Conservation (phyloP, 2,329 filamentous ascomycete genomes). For the Bretziella fagacearum region DNA sequence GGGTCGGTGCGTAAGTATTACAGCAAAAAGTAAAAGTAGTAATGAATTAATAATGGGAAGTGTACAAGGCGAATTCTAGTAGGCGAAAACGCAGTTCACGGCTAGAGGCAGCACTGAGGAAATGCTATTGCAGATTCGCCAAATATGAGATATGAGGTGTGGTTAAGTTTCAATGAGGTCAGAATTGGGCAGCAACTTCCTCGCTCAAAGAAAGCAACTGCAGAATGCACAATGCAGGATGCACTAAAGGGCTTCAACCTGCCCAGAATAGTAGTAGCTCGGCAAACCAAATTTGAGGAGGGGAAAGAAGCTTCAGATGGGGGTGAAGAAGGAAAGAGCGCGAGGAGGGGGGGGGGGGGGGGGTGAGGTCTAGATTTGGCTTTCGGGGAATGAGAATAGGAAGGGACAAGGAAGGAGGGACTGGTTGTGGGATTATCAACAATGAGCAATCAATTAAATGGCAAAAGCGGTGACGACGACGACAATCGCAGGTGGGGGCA, state of each 20-base stretch:
- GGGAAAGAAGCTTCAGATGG: slow-evolving; percentile 2
- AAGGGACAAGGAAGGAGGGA: neutral
- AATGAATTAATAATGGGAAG: too few species aligned
- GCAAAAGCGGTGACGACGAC: too few species aligned
- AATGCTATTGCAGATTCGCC: neutral
- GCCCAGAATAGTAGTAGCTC: neutral
- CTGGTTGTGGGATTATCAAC: neutral
- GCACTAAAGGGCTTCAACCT: slow-evolving; percentile 7
- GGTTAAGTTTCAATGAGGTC: neutral
- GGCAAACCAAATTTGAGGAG: neutral
- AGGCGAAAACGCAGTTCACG: too few species aligned
- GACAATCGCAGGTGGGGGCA: too few species aligned
- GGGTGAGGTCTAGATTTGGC: too few species aligned
- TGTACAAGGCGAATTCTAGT: too few species aligned
- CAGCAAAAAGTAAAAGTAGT: neutral
- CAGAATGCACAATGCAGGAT: slow-evolving; percentile 14
- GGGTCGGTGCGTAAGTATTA: neutral
- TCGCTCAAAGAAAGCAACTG: slow-evolving; percentile 10
- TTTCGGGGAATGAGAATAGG: neutral
- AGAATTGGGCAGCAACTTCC: slow-evolving; percentile 14
- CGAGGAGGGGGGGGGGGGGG: neutral
- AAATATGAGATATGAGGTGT: neutral
- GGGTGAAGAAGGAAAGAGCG: slow-evolving; percentile 4
- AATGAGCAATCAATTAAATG: too few species aligned
- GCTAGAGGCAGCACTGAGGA: too few species aligned